Conservation (phyloP, 139 green algal species). For the Haematococcus sp. region DNA sequence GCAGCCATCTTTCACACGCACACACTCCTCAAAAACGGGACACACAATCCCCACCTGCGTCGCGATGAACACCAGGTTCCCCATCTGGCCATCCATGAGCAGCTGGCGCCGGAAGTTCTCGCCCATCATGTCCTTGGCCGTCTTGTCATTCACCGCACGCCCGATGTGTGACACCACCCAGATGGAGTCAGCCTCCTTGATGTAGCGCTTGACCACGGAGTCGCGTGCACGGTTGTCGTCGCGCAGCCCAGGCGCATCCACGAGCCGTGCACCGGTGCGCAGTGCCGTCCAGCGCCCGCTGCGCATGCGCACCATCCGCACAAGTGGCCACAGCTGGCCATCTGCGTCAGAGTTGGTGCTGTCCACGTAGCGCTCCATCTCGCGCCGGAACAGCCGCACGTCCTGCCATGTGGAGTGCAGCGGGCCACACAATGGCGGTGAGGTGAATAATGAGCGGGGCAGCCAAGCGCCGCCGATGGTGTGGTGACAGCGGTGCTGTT, state of each 20-base stretch:
- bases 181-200: slow-evolving; percentile 27
- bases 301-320: slow-evolving; percentile 29
- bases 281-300: slow-evolving; percentile 26
- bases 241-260: slow-evolving; percentile 37
- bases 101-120: slow-evolving; percentile 9
- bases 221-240: slow-evolving; percentile 40
- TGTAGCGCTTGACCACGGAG: slow-evolving; percentile 32
- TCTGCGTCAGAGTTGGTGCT: slow-evolving; percentile 15
- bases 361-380: slow-evolving; percentile 36
- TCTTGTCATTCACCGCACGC: slow-evolving; percentile 39
- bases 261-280: slow-evolving; percentile 26
- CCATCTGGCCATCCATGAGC: slow-evolving; percentile 15
- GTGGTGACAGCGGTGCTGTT: too few relatives aligned
- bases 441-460: too few relatives aligned
- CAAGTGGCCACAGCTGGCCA: slow-evolving; percentile 34
- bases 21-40: too few relatives aligned
- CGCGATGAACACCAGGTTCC: slow-evolving; percentile 1
- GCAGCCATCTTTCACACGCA: too few relatives aligned
- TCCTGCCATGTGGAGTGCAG: not conserved
- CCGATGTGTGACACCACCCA: slow-evolving; percentile 40
- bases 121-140: slow-evolving; percentile 32
- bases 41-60: not conserved
- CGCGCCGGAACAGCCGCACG: not conserved
- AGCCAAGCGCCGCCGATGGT: too few relatives aligned
- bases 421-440: too few relatives aligned